phyloP scores from a whole-genome alignment of 805 yeast species.

The Metschnikowia drakensbergensis region DNA sequence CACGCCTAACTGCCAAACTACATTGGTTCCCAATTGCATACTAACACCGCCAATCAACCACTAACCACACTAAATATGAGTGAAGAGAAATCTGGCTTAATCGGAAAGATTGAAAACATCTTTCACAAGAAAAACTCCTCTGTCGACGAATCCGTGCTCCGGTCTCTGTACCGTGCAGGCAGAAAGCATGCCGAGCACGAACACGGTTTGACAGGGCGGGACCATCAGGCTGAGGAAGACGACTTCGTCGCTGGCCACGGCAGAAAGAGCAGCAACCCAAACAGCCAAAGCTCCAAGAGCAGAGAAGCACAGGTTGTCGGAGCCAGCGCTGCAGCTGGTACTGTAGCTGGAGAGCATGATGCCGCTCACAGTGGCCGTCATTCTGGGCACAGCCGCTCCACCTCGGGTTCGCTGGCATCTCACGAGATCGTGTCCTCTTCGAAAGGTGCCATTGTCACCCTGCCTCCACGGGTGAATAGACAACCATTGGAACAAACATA shows the following conservation, averaged over 20 bases:
- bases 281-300: background rate
- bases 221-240: background rate
- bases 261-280: background rate
- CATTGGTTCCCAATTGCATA: background rate
- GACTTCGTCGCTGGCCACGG: constrained; percentile 3
- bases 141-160: constrained; percentile 8
- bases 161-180: constrained; percentile 16
- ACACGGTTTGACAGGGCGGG: background rate
- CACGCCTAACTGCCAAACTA: background rate
- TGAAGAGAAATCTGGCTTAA: constrained; percentile 11
- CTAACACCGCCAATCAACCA: background rate
- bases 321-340: constrained; percentile 12
- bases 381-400: background rate
- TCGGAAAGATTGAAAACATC: constrained; percentile 12
- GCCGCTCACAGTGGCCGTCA: background rate
- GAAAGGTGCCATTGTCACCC: constrained; percentile 25
- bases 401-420: background rate
- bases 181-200: constrained; percentile 10
- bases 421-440: constrained; percentile 9
- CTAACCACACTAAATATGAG: constrained; percentile 6
- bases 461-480: constrained; percentile 30
- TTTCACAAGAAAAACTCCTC: constrained; percentile 4
- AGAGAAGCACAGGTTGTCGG: constrained; percentile 6
- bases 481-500: constrained; percentile 27
- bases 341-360: constrained; percentile 8